Evolutionary conservation across 2,329 filamentous ascomycete genomes (phyloP).

Genomic region (Chaetothyriales sp.): DNA sequence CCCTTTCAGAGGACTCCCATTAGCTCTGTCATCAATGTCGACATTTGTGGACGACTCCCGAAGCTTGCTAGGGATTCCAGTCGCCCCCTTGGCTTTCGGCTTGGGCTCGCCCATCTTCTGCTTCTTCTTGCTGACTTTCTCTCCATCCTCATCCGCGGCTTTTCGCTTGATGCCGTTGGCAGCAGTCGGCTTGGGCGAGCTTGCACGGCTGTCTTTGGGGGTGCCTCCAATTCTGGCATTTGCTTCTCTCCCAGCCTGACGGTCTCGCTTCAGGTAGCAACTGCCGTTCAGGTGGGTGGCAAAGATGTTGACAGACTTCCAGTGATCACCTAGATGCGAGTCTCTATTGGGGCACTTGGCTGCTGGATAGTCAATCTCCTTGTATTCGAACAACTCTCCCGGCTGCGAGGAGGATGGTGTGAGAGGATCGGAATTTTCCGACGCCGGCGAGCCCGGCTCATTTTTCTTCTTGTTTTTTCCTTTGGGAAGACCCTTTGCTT

Average conservation of each 20-base stretch:
- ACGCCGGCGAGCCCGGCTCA: constrained; percentile 22
- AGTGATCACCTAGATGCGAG: constrained; percentile 17
- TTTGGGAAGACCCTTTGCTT: constrained; percentile 16
- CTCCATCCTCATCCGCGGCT: constrained; percentile 13
- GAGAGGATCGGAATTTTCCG: constrained; percentile 19
- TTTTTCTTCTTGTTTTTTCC: constrained; percentile 35
- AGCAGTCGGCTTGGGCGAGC: constrained; percentile 13
- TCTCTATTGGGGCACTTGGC: constrained; percentile 18
- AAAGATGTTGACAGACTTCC: constrained; percentile 19
- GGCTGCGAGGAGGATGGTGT: constrained; percentile 16
- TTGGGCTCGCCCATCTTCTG: constrained; percentile 11
- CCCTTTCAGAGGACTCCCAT: constrained; percentile 10
- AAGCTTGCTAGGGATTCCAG: constrained; percentile 13
- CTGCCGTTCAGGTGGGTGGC: constrained; percentile 17
- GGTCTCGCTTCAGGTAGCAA: constrained; percentile 16
- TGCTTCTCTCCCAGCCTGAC: constrained; percentile 15
- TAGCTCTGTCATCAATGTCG: constrained; percentile 6
- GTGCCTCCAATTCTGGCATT: constrained; percentile 17
- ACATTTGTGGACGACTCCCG: constrained; percentile 12
- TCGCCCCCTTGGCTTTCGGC: constrained; percentile 12
- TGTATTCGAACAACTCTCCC: constrained; percentile 16
- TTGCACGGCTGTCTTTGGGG: constrained; percentile 16
- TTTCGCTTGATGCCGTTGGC: constrained; percentile 16
- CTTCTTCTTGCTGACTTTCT: constrained; percentile 14
- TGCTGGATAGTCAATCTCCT: constrained; percentile 17